Base-by-base conservation (phyloP, 2,329 filamentous ascomycete genomes). In the Cercospora beticola region DNA sequence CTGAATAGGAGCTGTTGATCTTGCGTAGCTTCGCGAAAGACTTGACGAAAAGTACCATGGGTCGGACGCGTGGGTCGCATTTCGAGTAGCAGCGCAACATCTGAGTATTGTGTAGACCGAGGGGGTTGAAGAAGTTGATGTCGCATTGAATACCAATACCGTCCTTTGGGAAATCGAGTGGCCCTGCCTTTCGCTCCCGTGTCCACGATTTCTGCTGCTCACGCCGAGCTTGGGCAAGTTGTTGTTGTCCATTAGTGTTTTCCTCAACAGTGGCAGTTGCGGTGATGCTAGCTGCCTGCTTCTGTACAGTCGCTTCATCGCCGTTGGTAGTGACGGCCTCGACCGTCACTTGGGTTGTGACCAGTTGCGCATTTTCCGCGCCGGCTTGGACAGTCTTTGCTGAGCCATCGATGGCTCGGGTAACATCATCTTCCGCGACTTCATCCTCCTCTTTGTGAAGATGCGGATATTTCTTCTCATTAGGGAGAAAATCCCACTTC, bases 141-240 rank as follows among this genome's bases (percentile, higher is more conserved):
- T 97, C 93, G 77, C 92, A 95, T 77, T 94, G 92, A 14, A 94
- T 91, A n/a, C 93, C 93, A 30, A 90, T 87, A 4, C 89, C 90
- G 8, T 83, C 83, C 75, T 92, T 92, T 5, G 92, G 91, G 67
- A 94, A 94, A 78, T 95, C 92, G 2, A 96, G 86, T 10, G 82
- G 82, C 0, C 83, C 83, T 10, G 79, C 76, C 21, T 78, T 78
- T 67, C 82, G 83, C 69, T 85, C 83, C 21, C 83, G 80, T 1
- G 77, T 76, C 83, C 83, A 85, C 8, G 74, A 71, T 28, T 68
- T 73, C 40, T 65, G 43, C 52, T 69, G 65, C 10, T 73, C 70
- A 23, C 72, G 70, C 56, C 62, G 67, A 10, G 62, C n/a, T 49
- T 65, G 68, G 28, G 36, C 30, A 21, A 33, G 23, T 23, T 61